phyloP scores from a whole-genome alignment of 805 yeast genomes.

The Tetrapisispora pingtungensis region DNA sequence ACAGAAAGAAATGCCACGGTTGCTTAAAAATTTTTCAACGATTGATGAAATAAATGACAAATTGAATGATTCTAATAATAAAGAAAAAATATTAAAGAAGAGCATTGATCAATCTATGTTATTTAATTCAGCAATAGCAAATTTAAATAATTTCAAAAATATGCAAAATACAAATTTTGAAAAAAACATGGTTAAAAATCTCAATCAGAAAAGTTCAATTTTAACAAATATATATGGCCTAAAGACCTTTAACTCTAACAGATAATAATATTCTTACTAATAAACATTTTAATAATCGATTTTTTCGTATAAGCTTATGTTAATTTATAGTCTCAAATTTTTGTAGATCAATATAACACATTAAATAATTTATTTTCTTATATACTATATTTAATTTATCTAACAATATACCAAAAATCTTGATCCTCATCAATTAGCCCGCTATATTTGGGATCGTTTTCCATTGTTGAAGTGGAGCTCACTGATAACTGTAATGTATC shows the following conservation, averaged over 20 bases:
- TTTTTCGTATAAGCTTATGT: neutral
- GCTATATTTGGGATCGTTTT: neutral
- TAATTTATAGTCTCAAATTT: too few species aligned
- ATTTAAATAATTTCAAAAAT: neutral
- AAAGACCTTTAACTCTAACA: neutral
- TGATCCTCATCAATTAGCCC: neutral
- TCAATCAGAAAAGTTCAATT: neutral
- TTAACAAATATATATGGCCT: neutral
- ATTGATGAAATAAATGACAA: neutral
- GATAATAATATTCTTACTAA: constrained; percentile 1
- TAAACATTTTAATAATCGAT: neutral
- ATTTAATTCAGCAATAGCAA: neutral
- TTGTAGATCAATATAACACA: too few species aligned
- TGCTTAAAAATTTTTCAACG: constrained; percentile 33
- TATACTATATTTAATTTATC: neutral
- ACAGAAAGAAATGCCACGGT: constrained; percentile 55
- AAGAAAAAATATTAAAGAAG: neutral
- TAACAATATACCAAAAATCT: constrained; percentile 4
- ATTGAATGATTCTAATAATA: neutral
- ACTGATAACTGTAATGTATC: constrained; percentile 10
- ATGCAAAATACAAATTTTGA: neutral
- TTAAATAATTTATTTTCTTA: too few species aligned
- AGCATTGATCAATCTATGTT: neutral
- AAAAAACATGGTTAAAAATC: neutral
- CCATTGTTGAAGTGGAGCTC: constrained; percentile 3